These are phyloP conservation scores for Kluyveromyces nonfermentans DNA, from an alignment of 805 yeast genomes.

Conservation along the genomic window DNA sequence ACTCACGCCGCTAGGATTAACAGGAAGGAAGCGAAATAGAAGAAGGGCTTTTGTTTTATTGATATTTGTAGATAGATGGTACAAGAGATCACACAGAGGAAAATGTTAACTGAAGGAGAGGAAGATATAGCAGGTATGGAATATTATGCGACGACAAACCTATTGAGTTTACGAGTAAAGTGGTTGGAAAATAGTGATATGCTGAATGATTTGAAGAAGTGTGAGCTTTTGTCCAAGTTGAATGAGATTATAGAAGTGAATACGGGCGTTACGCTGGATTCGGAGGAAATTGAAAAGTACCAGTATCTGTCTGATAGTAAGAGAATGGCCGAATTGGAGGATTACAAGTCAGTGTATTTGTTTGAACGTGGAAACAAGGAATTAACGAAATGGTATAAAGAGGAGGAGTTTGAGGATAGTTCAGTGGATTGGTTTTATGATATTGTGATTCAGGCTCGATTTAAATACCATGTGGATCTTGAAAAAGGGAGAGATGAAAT, in stretches of 20 bases:
- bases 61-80: neutral
- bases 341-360: slow-evolving; percentile 14
- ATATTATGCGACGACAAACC: slow-evolving; percentile 23
- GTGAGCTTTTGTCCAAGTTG: slow-evolving; percentile 4
- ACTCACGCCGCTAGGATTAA: no score
- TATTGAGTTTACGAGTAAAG: slow-evolving; percentile 20
- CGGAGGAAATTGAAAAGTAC: slow-evolving; percentile 22
- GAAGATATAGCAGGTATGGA: slow-evolving; percentile 11
- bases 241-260: slow-evolving; percentile 9
- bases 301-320: slow-evolving; percentile 20
- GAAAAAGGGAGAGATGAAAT: slow-evolving; percentile 7
- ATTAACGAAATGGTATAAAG: slow-evolving; percentile 10
- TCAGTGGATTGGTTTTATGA: slow-evolving; percentile 16
- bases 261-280: slow-evolving; percentile 16
- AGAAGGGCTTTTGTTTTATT: neutral
- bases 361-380: slow-evolving; percentile 20
- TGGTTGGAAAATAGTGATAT: slow-evolving; percentile 7
- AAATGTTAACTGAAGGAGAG: neutral
- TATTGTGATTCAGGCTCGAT: slow-evolving; percentile 20
- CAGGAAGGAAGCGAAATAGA: neutral
- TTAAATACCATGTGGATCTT: slow-evolving; percentile 13
- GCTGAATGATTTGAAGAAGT: slow-evolving; percentile 3
- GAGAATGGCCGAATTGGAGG: slow-evolving; percentile 15
- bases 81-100: neutral
- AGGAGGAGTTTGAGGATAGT: neutral